A percentile compares a stretch with the other conserved stretches of the same genome.
Conservation (phyloP, 345 rosid species). For the Gossypium raimondii region DNA sequence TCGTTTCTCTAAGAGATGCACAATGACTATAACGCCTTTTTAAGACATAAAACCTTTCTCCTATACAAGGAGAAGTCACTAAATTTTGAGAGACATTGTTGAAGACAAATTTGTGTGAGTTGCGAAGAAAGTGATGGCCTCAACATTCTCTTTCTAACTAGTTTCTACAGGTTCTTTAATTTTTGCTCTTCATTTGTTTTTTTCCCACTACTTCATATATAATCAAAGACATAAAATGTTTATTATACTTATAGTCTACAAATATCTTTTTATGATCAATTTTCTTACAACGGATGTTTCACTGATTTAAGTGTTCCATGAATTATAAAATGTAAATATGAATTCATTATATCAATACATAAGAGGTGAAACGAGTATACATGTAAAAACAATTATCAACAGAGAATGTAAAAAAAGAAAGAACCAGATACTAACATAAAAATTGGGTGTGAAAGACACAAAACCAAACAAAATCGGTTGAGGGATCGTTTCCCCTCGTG, state of each 20-base stretch:
- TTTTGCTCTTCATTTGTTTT: background rate
- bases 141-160: background rate
- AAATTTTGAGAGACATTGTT: background rate
- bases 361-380: too few species aligned
- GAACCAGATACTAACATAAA: background rate
- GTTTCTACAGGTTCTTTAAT: background rate
- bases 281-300: too few species aligned
- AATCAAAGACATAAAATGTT: background rate
- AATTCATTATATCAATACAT: too few species aligned
- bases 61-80: background rate
- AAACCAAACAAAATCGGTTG: too few species aligned
- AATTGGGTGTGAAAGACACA: too few species aligned
- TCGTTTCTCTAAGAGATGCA: constrained; percentile 11
- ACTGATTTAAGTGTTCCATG: too few species aligned
- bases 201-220: background rate
- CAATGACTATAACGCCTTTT: background rate
- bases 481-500: too few species aligned
- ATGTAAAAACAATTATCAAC: too few species aligned
- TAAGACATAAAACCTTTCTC: background rate
- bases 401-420: background rate
- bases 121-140: background rate
- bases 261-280: too few species aligned
- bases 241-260: too few species aligned
- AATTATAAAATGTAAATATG: too few species aligned
- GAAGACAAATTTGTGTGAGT: background rate